A percentile compares a stretch with the other conserved stretches of the same genome.
Conservation (phyloP, 768 basidiomycete species). For the Strobilomyces confusus region DNA sequence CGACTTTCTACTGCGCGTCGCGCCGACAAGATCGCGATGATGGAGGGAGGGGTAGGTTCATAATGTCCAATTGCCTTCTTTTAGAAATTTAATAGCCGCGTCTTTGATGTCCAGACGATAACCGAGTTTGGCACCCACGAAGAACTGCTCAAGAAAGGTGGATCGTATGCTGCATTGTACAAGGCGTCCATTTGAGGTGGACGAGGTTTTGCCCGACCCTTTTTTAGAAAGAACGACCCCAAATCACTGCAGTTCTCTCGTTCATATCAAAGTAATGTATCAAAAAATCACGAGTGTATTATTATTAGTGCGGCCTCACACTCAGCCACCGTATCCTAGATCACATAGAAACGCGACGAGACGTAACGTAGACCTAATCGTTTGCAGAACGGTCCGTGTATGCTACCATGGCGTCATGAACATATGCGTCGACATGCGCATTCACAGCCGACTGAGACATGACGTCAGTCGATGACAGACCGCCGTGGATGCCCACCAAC, state of each 20-base stretch:
- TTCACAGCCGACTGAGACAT: constrained; percentile 39
- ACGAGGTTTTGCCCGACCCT: background rate
- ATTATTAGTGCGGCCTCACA: constrained; percentile 12
- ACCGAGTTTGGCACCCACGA: constrained; percentile 75
- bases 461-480: constrained; percentile 38
- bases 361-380: constrained; percentile 35
- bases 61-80: constrained; percentile 4
- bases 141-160: constrained; percentile 54
- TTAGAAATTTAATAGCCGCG: constrained; percentile 22
- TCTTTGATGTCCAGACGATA: constrained; percentile 47
- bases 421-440: constrained; percentile 61
- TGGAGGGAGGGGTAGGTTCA: constrained; percentile 64
- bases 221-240: constrained; percentile 5
- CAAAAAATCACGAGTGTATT: constrained; percentile 22
- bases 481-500: constrained; percentile 81
- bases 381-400: constrained; percentile 62
- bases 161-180: constrained; percentile 67
- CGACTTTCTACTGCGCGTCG: constrained; percentile 75
- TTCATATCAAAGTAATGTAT: constrained; percentile 24
- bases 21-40: constrained; percentile 85
- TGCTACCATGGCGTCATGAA: constrained; percentile 59
- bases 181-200: constrained; percentile 54
- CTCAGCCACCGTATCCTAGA: constrained; percentile 25
- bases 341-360: constrained; percentile 9
- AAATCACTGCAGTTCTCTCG: constrained; percentile 8